Base-by-base conservation (phyloP, 768 basidiomycete species). In the Macrolepiota albuminosa region DNA sequence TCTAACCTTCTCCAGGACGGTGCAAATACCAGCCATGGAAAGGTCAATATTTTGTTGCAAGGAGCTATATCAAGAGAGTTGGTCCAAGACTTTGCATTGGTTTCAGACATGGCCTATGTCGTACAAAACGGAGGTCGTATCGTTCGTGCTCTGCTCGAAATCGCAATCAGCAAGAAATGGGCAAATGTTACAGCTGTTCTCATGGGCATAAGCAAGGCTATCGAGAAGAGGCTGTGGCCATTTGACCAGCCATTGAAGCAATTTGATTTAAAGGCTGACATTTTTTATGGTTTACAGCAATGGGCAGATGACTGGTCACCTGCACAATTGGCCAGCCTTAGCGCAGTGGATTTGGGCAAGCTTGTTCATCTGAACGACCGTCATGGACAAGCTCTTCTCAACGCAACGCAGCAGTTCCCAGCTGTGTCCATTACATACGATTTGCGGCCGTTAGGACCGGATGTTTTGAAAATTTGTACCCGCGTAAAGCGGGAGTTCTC, bases 61-160 rank as follows among this genome's bases (percentile, higher is more conserved):
- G 89, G 85, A 1, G 91, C 84, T 71, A 93, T 99, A 63, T 97
- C 94, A 40, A 76, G 82, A 49, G 80, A 84, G 47, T 76, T 78
- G n/a, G 77, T 97, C 14, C 90, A 97, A 61, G 97, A 99, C 73
- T 99, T 97, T 67, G 97, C 97, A 9, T 77, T 99, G 60, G 88
- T 98, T 7, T 98, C 97, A 0, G 97, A 99, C 69, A 89, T 86
- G 68, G 93, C 88, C 2, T 99, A 96, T 69, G 93, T 87, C 45
- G 91, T 95, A 26, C 95, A 98, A 69, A 99, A 98, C 67, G 91
- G 88, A 16, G 95, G 90, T 18, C 90, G 97, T 61, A 98, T 99
- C 64, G 81, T 93, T 56, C 86, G 97, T n/a, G 93, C 95, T 46
- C 78, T 99, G 1, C 82, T 98, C 16, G 97, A 99, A 70, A 96